A percentile compares a stretch with the other conserved stretches of the same genome.
These are phyloP conservation scores for Rhexocercosporidium sp. DNA, from an alignment of 2,329 filamentous ascomycete species.

Conservation along the genomic window DNA sequence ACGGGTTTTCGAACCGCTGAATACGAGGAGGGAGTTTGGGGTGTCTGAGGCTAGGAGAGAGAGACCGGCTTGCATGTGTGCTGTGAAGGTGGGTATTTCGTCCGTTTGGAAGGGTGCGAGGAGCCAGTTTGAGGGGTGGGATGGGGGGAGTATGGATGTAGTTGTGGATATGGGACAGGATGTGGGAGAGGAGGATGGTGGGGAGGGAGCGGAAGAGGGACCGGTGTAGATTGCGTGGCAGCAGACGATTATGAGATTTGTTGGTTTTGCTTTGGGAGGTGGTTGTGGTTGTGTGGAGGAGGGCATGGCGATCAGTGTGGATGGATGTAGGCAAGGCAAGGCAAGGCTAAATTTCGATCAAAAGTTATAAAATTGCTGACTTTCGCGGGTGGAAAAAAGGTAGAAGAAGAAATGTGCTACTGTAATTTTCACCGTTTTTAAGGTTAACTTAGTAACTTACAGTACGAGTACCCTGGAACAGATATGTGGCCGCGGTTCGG, in stretches of 20 bases:
- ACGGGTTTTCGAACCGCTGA: constrained; percentile 53
- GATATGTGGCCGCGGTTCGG: too few species aligned
- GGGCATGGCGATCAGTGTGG: too few species aligned
- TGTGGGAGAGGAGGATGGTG: constrained; percentile 73
- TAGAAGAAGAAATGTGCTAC: too few species aligned
- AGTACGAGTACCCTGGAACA: too few species aligned
- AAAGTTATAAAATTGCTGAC: too few species aligned
- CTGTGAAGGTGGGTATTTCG: constrained; percentile 80
- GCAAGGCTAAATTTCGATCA: background rate
- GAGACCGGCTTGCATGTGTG: constrained; percentile 73
- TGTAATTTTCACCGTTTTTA: too few species aligned
- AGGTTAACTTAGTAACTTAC: too few species aligned
- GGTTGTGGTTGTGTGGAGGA: background rate
- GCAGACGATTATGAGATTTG: constrained; percentile 77
- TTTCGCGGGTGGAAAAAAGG: too few species aligned
- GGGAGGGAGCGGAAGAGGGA: constrained; percentile 47
- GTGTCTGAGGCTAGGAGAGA: constrained; percentile 36
- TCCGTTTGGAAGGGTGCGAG: constrained; percentile 78
- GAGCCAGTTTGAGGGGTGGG: constrained; percentile 74
- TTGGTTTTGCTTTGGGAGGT: constrained; percentile 3
- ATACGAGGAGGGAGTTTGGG: constrained; percentile 30
- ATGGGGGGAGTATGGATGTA: too few species aligned
- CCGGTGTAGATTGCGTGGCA: constrained; percentile 82
- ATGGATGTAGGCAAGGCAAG: background rate
- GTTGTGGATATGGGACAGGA: too few species aligned